Evolutionary conservation across 805 yeast species (phyloP), one percentile per base, ranked within the genome.

Genomic region (Hanseniaspora singularis): DNA sequence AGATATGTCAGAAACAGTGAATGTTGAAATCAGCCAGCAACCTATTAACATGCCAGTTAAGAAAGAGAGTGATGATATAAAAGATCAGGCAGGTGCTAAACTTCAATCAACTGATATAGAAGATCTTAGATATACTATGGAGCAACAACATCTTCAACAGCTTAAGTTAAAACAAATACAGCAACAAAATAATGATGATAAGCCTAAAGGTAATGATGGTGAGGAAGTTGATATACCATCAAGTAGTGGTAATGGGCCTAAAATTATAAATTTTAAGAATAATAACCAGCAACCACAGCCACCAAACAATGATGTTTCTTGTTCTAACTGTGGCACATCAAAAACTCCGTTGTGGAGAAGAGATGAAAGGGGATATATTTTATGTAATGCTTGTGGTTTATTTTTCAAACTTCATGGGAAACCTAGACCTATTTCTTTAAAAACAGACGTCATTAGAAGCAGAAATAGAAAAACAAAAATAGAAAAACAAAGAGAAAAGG

Each of bases 281-380:
- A 36, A 23, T 20, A 44, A 19, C 14, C 48, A 19, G 23, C 38
- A 4, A 51, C 14, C 38, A 33, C 20, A 52, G 49, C 39, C 4
- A 23, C 26, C 5, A 33, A 32, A 16, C 22, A 28, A 11, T 18
- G 67, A 76, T 28, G 85, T 94, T 4, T 72, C 80, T 19, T 88
- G 97, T 62, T 84, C 81, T 55, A 88, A 88, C 63, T 88, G 97
- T 66, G 74, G 80, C 57, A 88, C 97, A 1, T 82, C 86, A 50
- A 88, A 92, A 1, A 88, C 97, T 2, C 96, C 97, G 1, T 67
- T 88, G 24, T 88, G 96, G 96, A 73, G 96, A 63, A 71, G 96
- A 52, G 96, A 88, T 64, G 96, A 87, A 57, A 76, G 83, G 10
- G 94, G 94, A 14, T 81, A 79, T 55, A 94, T 88, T 28, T 70